Evolutionary conservation across 2,329 filamentous ascomycete genomes (phyloP).

Genomic region (Colletotrichum orbiculare): DNA sequence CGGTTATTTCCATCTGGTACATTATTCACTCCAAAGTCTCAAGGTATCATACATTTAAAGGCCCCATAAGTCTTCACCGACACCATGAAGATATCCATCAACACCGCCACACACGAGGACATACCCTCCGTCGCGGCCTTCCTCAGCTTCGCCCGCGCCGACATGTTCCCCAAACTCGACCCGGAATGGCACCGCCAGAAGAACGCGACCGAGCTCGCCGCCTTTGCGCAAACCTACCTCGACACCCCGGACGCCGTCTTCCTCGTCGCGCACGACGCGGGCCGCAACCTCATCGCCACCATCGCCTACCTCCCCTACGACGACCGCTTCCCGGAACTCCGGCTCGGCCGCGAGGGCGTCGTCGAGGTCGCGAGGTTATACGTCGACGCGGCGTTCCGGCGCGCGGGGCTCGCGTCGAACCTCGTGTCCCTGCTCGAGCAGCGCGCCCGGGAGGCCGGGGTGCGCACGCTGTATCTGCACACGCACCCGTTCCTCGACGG

Average conservation of each 20-base stretch:
- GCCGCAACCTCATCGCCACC: slow-evolving; percentile 39
- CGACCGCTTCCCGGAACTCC: slow-evolving; percentile 40
- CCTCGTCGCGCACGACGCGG: slow-evolving; percentile 35
- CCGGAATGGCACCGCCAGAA: slow-evolving; percentile 34
- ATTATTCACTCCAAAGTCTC: too few species aligned
- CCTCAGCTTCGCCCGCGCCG: slow-evolving; percentile 39
- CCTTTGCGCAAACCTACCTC: slow-evolving; percentile 41
- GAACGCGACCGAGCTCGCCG: slow-evolving; percentile 37
- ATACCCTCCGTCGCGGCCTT: slow-evolving; percentile 41
- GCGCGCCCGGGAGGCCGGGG: slow-evolving; percentile 30
- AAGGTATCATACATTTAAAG: too few species aligned
- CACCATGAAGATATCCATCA: slow-evolving; percentile 34
- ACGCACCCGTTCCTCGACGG: slow-evolving; percentile 44
- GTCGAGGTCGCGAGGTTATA: slow-evolving; percentile 45
- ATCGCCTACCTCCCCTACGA: slow-evolving; percentile 43
- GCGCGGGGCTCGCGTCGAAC: slow-evolving; percentile 42
- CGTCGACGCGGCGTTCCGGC: slow-evolving; percentile 42
- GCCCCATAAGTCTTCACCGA: not conserved
- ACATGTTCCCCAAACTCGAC: slow-evolving; percentile 44
- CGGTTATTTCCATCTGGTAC: too few species aligned
- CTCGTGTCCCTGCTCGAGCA: slow-evolving; percentile 38
- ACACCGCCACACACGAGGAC: slow-evolving; percentile 35
- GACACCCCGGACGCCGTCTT: slow-evolving; percentile 39
- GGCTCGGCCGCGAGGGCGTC: slow-evolving; percentile 33
- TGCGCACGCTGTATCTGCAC: slow-evolving; percentile 42